These are phyloP conservation scores for Trichoderma simmonsii DNA, from an alignment of 2,329 filamentous ascomycete genomes.

Conservation along the genomic window DNA sequence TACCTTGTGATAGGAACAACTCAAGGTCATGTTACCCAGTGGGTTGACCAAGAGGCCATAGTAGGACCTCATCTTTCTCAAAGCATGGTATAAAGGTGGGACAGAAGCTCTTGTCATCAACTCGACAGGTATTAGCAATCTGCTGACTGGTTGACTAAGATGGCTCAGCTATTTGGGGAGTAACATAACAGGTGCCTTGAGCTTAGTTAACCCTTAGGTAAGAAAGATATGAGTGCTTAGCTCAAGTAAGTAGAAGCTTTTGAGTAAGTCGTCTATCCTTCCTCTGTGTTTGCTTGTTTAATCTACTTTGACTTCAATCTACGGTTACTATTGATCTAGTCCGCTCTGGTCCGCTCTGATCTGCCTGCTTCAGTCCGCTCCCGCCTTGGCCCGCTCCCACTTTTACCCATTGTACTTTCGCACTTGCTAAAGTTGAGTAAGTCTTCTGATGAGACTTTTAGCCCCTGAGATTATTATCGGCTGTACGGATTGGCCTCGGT, in stretches of 20 bases:
- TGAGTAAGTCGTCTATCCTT: background rate
- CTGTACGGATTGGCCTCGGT: no score
- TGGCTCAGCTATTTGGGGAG: background rate
- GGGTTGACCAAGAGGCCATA: background rate
- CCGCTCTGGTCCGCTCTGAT: background rate
- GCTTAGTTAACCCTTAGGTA: background rate
- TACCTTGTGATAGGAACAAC: background rate
- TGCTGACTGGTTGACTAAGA: background rate
- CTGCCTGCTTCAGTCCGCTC: background rate
- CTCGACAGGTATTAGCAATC: background rate
- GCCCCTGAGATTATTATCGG: background rate
- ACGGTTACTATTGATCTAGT: background rate
- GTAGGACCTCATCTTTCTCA: background rate
- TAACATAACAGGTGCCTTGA: background rate
- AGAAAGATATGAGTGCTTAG: background rate
- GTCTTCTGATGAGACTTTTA: background rate
- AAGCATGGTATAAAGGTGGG: background rate
- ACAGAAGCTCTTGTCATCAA: background rate
- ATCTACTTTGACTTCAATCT: background rate
- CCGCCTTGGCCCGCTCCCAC: background rate
- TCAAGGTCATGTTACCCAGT: background rate
- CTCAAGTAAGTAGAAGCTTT: background rate
- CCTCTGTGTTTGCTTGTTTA: background rate
- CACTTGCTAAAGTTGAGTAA: background rate
- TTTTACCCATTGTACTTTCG: background rate